phyloP scores from a whole-genome alignment of 495 filamentous ascomycete genomes.

The Penicillium psychrofluorescens region DNA sequence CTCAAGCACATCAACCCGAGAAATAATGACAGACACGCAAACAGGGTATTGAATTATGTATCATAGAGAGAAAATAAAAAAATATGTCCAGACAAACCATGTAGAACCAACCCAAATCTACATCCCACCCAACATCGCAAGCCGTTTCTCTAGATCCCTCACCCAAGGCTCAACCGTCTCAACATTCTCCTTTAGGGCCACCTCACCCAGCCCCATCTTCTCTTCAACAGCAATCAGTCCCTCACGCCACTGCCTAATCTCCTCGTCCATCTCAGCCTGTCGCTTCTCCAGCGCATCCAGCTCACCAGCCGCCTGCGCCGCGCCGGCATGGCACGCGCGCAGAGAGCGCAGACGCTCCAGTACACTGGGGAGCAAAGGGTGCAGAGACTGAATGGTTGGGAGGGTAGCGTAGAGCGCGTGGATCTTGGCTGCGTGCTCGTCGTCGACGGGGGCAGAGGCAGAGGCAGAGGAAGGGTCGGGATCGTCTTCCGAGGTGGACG shows the following conservation, averaged over 20 bases:
- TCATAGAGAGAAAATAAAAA: slow-evolving; percentile 9
- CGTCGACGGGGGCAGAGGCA: slow-evolving; percentile 23
- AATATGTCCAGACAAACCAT: slow-evolving; percentile 1
- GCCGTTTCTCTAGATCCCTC: slow-evolving; percentile 71
- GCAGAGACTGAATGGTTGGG: slow-evolving; percentile 78
- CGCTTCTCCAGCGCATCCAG: slow-evolving; percentile 68
- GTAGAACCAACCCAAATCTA: background rate
- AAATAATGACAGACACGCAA: no score
- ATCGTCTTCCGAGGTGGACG: slow-evolving; percentile 27
- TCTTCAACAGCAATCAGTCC: slow-evolving; percentile 72
- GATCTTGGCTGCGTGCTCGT: slow-evolving; percentile 75
- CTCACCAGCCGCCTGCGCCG: slow-evolving; percentile 74
- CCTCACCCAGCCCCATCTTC: slow-evolving; percentile 60
- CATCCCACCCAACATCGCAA: slow-evolving; percentile 43
- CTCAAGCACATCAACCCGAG: no score
- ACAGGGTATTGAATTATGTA: slow-evolving; percentile 5
- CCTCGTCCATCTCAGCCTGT: slow-evolving; percentile 74
- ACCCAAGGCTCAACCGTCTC: slow-evolving; percentile 82
- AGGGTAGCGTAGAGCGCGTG: slow-evolving; percentile 88
- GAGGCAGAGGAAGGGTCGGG: slow-evolving; percentile 18
- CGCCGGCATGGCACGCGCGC: slow-evolving; percentile 76
- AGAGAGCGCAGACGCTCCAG: slow-evolving; percentile 81
- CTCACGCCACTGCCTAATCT: slow-evolving; percentile 81
- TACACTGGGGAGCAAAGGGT: slow-evolving; percentile 76
- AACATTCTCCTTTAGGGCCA: slow-evolving; percentile 67